These are phyloP conservation scores for Geoglossum glabrum DNA, from an alignment of 495 filamentous ascomycete species.

Conservation along the genomic window DNA sequence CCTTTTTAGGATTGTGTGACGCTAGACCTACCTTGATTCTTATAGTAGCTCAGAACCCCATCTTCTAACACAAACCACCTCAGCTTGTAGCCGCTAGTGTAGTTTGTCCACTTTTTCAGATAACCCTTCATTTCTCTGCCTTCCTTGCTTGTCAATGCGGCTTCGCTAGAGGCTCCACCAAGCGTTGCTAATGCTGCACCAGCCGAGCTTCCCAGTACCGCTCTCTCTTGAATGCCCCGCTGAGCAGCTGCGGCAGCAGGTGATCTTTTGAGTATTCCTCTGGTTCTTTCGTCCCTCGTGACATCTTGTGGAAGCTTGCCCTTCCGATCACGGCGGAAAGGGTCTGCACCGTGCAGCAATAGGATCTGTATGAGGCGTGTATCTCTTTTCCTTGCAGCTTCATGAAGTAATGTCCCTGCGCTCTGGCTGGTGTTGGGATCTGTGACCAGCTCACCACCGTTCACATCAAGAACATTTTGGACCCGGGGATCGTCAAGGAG, in stretches of 20 bases:
- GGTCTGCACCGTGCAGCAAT: constrained; percentile 89
- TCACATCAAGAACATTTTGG: constrained; percentile 71
- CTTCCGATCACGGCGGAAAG: constrained; percentile 82
- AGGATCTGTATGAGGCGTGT: constrained; percentile 69
- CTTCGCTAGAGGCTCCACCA: constrained; percentile 34
- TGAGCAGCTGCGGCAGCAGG: constrained; percentile 89
- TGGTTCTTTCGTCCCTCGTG: constrained; percentile 82
- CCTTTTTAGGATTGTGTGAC: neutral
- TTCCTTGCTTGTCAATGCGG: constrained; percentile 54
- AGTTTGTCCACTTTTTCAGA: constrained; percentile 98
- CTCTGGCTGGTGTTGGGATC: constrained; percentile 52
- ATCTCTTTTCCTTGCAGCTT: constrained; percentile 76
- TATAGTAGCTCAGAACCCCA: constrained; percentile 95
- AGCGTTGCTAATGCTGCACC: constrained; percentile 35
- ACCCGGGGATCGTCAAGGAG: constrained; percentile 68
- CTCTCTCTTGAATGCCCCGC: constrained; percentile 88
- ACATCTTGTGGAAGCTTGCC: constrained; percentile 93
- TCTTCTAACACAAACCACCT: constrained; percentile 97
- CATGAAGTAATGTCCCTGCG: constrained; percentile 80
- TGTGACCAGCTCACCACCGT: constrained; percentile 68
- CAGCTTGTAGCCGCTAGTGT: constrained; percentile 86
- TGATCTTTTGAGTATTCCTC: constrained; percentile 74
- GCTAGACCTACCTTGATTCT: constrained; percentile 53
- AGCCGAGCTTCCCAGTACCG: constrained; percentile 57
- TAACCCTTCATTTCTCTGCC: constrained; percentile 94